phyloP scores from a whole-genome alignment of 1,284 basidiomycete genomes.

The Marasmius sp. region DNA sequence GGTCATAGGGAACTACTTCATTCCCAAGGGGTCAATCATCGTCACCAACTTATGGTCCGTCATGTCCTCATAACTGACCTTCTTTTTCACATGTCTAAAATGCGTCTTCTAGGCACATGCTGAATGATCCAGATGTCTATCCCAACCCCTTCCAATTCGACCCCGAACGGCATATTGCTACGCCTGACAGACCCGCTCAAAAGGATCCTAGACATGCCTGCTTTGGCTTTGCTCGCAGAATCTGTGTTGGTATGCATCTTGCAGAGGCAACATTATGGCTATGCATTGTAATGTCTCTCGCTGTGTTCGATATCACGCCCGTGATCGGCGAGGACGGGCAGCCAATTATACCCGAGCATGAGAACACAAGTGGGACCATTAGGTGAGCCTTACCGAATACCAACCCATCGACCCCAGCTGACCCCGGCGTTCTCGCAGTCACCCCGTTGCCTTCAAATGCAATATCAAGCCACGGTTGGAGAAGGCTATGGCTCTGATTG shows the following conservation, averaged over 20 bases:
- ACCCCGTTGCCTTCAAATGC: conserved; percentile 15
- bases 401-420: neutral
- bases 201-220: conserved; percentile 14
- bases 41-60: conserved; percentile 23
- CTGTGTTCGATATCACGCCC: conserved; percentile 16
- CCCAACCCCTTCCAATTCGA: conserved; percentile 16
- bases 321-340: conserved; percentile 12
- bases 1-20: conserved; percentile 23
- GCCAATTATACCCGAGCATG: conserved; percentile 15
- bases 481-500: conserved; percentile 13
- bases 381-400: conserved; percentile 7
- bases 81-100: neutral
- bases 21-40: conserved; percentile 25
- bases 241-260: conserved; percentile 17
- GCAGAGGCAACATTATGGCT: conserved; percentile 18
- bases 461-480: conserved; percentile 13
- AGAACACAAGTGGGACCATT: conserved; percentile 16
- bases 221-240: conserved; percentile 16
- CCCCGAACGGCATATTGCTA: conserved; percentile 13
- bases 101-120: conserved; percentile 11
- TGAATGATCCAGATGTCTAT: conserved; percentile 15
- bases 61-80: conserved; percentile 12
- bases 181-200: conserved; percentile 9
- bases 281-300: conserved; percentile 12
- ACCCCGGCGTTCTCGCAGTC: conserved; percentile 5